These are phyloP conservation scores for Wickerhamomyces sp. DNA, from an alignment of 1,139 yeast species.

Conservation along the genomic window DNA sequence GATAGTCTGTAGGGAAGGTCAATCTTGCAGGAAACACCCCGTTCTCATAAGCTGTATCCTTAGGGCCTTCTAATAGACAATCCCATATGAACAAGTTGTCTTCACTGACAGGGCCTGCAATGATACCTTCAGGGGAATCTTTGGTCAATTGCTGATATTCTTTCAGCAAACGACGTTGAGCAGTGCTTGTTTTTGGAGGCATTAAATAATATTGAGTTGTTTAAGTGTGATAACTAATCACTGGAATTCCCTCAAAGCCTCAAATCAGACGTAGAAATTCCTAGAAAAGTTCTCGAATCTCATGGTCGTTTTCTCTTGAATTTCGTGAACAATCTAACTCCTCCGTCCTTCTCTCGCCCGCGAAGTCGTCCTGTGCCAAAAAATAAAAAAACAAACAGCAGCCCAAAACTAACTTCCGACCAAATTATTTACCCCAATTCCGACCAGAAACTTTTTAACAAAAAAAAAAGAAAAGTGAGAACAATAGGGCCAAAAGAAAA, in stretches of 20 bases:
- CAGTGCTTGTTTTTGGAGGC: constrained; percentile 55
- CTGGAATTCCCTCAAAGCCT: not conserved
- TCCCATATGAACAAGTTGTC: constrained; percentile 86
- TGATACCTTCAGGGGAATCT: constrained; percentile 92
- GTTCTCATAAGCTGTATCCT: constrained; percentile 89
- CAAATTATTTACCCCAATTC: no score
- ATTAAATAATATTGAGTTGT: constrained; percentile 19
- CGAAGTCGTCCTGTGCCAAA: no score
- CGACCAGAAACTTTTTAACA: no score
- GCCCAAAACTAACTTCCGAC: no score
- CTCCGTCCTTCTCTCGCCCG: no score
- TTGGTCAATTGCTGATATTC: constrained; percentile 82
- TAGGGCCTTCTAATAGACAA: constrained; percentile 87
- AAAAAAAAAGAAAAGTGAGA: no score
- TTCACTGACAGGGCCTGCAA: constrained; percentile 87
- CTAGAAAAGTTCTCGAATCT: no score
- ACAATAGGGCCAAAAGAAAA: no score
- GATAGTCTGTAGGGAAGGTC: constrained; percentile 86
- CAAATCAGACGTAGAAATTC: no score
- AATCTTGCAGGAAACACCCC: constrained; percentile 86
- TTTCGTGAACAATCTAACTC: no score
- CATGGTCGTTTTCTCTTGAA: no score
- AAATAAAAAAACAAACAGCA: no score
- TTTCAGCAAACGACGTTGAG: constrained; percentile 78
- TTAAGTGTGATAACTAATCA: not conserved